phyloP scores from a whole-genome alignment of 1,139 yeast species.

The Hansenula sp. region DNA sequence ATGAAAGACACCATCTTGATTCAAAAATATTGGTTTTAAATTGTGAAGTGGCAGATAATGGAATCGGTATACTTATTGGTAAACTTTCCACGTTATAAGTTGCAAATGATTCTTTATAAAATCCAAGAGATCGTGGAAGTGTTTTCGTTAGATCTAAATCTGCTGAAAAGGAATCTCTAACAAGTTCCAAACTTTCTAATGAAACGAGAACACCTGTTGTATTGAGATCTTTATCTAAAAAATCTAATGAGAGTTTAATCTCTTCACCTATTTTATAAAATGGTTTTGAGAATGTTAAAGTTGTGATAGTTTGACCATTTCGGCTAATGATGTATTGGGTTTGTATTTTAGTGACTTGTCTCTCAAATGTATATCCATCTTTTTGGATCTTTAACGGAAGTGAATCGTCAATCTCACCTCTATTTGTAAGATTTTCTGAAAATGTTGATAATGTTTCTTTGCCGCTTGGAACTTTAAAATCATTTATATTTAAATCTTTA shows the following conservation, averaged over 20 bases:
- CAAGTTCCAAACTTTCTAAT: conserved; percentile 27
- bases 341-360: conserved; percentile 27
- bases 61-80: conserved; percentile 25
- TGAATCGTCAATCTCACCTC: conserved; percentile 2
- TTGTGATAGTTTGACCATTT: conserved; percentile 27
- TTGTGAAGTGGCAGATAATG: conserved; percentile 30
- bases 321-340: conserved; percentile 30
- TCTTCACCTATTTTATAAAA: conserved; percentile 49
- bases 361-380: conserved; percentile 16
- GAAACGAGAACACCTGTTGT: conserved; percentile 28
- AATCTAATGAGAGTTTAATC: conserved; percentile 33
- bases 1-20: conserved; percentile 27
- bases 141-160: conserved; percentile 11
- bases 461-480: conserved; percentile 12
- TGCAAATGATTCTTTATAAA: conserved; percentile 26
- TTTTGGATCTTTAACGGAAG: conserved; percentile 4
- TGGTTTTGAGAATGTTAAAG: conserved; percentile 33
- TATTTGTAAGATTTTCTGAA: conserved; percentile 5
- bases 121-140: conserved; percentile 16
- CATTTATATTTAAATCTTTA: conserved; percentile 5
- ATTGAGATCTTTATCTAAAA: conserved; percentile 12
- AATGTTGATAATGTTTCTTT: conserved; percentile 15
- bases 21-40: conserved; percentile 33
- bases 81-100: conserved; percentile 23
- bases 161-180: conserved; percentile 23